Evolutionary conservation across 148 eudicot genomes (phyloP).

Genomic region (Drosera capensis): DNA sequence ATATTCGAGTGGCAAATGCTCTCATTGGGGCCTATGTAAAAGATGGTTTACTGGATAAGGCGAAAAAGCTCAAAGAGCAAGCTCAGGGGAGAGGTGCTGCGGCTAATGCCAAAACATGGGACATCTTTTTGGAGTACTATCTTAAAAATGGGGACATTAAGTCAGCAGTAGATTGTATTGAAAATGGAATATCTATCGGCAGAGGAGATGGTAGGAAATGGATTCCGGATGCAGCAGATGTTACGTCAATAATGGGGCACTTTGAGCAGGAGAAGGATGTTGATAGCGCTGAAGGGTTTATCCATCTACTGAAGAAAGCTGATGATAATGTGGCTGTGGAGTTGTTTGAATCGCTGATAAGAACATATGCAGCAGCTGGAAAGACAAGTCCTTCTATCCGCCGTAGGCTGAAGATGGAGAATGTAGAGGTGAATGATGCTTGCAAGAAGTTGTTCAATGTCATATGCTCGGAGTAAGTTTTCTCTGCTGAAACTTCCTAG

Average conservation of each 20-base stretch:
- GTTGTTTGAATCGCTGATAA: not conserved
- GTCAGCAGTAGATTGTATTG: conserved; percentile 42
- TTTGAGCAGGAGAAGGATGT: conserved; percentile 73
- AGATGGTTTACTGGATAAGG: conserved; percentile 45
- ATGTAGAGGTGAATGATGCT: conserved; percentile 59
- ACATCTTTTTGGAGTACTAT: conserved; percentile 57
- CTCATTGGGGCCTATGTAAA: conserved; percentile 53
- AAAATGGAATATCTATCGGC: conserved; percentile 45
- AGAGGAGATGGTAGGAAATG: conserved; percentile 62
- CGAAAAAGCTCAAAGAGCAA: conserved; percentile 37
- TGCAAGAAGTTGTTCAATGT: conserved; percentile 51
- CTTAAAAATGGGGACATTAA: conserved; percentile 42
- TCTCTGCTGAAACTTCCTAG: not conserved
- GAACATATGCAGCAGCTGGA: conserved; percentile 40
- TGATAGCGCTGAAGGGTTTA: conserved; percentile 60
- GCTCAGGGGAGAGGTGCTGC: conserved; percentile 48
- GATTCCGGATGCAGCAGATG: conserved; percentile 33
- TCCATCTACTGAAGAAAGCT: conserved; percentile 44
- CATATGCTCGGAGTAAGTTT: conserved; percentile 29
- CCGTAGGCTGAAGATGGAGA: conserved; percentile 81
- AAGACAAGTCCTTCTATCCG: conserved; percentile 47
- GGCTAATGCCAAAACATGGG: conserved; percentile 90
- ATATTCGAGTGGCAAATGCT: conserved; percentile 62
- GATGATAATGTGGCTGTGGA: conserved; percentile 30
- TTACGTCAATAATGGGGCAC: conserved; percentile 32